Conservation (phyloP, 495 filamentous ascomycete genomes). For the Podospora pseudoanserina region DNA sequence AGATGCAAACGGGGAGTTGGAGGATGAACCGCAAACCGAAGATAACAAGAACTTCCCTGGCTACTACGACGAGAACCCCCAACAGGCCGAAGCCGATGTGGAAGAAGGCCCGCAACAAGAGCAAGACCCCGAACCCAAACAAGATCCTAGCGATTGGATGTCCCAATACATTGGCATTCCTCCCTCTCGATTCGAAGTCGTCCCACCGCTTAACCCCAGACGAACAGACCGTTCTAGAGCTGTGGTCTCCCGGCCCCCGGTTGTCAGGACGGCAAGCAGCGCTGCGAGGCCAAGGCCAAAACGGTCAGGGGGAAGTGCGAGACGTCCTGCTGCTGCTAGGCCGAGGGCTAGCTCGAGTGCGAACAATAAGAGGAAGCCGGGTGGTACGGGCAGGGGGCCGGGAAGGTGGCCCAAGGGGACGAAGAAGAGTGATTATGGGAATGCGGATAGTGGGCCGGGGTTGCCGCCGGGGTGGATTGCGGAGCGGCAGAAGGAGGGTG, state of each 20-base stretch:
- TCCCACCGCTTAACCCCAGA: slow-evolving; percentile 59
- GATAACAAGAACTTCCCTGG: slow-evolving; percentile 22
- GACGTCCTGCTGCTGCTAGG: slow-evolving; percentile 29
- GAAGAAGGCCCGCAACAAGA: slow-evolving; percentile 33
- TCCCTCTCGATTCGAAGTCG: slow-evolving; percentile 77
- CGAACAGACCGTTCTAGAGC: slow-evolving; percentile 30
- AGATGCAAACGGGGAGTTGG: background rate
- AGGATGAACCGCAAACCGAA: slow-evolving; percentile 2
- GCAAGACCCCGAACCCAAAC: background rate
- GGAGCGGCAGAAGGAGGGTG: slow-evolving; percentile 29
- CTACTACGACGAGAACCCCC: slow-evolving; percentile 26
- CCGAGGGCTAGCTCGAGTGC: slow-evolving; percentile 30
- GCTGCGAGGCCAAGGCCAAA: slow-evolving; percentile 27
- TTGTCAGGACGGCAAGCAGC: slow-evolving; percentile 26
- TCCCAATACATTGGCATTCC: slow-evolving; percentile 57
- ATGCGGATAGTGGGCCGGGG: slow-evolving; percentile 53
- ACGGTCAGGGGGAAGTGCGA: slow-evolving; percentile 20
- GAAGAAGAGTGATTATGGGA: slow-evolving; percentile 55
- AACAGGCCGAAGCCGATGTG: slow-evolving; percentile 25
- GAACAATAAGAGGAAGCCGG: slow-evolving; percentile 45
- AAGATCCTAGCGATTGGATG: slow-evolving; percentile 34
- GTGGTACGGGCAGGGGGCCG: slow-evolving; percentile 50
- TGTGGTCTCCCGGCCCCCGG: slow-evolving; percentile 32
- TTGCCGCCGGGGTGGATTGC: slow-evolving; percentile 48
- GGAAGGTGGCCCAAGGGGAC: slow-evolving; percentile 55